Conservation (phyloP, 1,284 basidiomycete genomes). For the Polyporus tsugae region DNA sequence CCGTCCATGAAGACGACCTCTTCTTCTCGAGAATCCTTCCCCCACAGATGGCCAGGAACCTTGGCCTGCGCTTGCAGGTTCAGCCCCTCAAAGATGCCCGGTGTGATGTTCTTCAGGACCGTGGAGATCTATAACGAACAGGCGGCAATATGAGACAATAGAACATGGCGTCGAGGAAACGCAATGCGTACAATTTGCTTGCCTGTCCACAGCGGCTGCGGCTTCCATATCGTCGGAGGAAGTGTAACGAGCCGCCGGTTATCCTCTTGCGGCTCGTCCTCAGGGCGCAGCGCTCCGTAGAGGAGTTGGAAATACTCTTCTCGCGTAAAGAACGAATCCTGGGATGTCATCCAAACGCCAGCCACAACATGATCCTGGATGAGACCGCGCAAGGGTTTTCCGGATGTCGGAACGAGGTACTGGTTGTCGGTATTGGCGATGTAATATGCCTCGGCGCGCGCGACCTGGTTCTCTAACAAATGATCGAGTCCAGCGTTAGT, state of each 20-base stretch:
- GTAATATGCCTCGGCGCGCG: constrained; percentile 92
- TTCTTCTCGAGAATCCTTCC: constrained; percentile 81
- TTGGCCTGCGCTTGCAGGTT: constrained; percentile 91
- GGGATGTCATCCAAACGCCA: constrained; percentile 99
- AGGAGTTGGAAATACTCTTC: constrained; percentile 98
- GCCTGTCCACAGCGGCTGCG: constrained; percentile 93
- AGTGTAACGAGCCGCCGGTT: constrained; percentile 81
- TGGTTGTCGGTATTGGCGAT: constrained; percentile 99
- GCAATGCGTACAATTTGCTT: constrained; percentile 87
- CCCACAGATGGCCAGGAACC: constrained; percentile 88
- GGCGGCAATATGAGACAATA: constrained; percentile 17
- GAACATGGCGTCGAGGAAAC: constrained; percentile 6
- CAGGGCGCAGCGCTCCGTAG: constrained; percentile 94
- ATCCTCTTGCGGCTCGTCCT: constrained; percentile 73
- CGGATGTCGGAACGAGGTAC: constrained; percentile 98
- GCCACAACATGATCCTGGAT: constrained; percentile 99
- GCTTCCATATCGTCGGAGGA: constrained; percentile 94
- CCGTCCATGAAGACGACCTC: constrained; percentile 93
- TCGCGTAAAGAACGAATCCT: constrained; percentile 93
- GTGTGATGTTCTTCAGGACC: constrained; percentile 91
- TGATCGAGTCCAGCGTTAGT: constrained; percentile 21
- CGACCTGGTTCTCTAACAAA: constrained; percentile 84
- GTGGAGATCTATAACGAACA: constrained; percentile 81
- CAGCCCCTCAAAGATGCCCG: constrained; percentile 82
- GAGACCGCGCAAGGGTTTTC: constrained; percentile 95